A percentile compares a stretch with the other conserved stretches of the same genome.
phyloP scores from a whole-genome alignment of 2,329 filamentous ascomycete species.

The Chaetomium sp. region DNA sequence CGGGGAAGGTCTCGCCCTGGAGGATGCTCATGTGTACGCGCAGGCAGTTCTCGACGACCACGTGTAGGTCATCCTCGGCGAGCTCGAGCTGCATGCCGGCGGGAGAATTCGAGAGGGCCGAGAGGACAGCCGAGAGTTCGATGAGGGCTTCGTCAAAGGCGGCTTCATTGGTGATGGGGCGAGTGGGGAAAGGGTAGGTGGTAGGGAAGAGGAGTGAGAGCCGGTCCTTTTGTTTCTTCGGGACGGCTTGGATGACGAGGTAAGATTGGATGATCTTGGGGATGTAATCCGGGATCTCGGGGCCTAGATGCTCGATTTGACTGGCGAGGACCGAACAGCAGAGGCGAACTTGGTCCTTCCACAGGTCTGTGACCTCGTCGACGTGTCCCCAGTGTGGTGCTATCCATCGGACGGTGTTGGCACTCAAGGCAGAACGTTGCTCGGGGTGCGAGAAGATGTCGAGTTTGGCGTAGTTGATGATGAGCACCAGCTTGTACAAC shows the following conservation, averaged over 20 bases:
- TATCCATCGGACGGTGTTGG: slow-evolving; percentile 88
- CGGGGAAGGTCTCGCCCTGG: slow-evolving; percentile 84
- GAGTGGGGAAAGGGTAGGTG: slow-evolving; percentile 83
- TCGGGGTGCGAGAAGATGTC: slow-evolving; percentile 79
- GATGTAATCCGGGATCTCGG: slow-evolving; percentile 85
- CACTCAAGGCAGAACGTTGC: slow-evolving; percentile 70
- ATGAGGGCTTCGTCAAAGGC: slow-evolving; percentile 83
- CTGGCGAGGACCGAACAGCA: slow-evolving; percentile 92
- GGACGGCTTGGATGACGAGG: slow-evolving; percentile 66
- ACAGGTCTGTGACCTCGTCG: slow-evolving; percentile 75
- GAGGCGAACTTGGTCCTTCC: slow-evolving; percentile 88
- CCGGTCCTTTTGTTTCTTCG: slow-evolving; percentile 58
- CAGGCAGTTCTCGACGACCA: slow-evolving; percentile 75
- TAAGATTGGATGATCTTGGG: slow-evolving; percentile 92
- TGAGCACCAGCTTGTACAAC: slow-evolving; percentile 87
- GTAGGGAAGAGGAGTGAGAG: slow-evolving; percentile 90
- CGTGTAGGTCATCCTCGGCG: slow-evolving; percentile 71
- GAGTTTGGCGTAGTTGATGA: slow-evolving; percentile 86
- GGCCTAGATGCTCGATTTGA: slow-evolving; percentile 74
- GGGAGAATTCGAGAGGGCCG: slow-evolving; percentile 74
- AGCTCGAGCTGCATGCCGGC: slow-evolving; percentile 75
- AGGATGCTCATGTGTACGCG: slow-evolving; percentile 88
- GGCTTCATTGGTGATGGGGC: slow-evolving; percentile 61
- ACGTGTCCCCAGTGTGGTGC: slow-evolving; percentile 88
- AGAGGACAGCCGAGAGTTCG: slow-evolving; percentile 85